These are phyloP conservation scores for Alternaria infectoria DNA, from an alignment of 2,329 filamentous ascomycete species.

Conservation along the genomic window DNA sequence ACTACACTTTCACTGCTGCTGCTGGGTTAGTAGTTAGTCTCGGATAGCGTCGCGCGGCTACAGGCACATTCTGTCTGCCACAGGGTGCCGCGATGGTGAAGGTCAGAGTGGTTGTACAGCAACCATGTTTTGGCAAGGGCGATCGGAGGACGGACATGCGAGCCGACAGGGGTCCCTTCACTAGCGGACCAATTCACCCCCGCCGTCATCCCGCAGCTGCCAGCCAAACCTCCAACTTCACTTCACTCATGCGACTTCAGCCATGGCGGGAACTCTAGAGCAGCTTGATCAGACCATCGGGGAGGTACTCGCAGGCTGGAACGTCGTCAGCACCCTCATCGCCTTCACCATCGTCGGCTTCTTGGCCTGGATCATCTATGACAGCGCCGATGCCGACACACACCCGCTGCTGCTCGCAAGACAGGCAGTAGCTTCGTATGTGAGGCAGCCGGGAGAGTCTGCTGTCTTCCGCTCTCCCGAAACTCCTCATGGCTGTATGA, in stretches of 20 bases:
- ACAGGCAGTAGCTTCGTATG: slow-evolving; percentile 77
- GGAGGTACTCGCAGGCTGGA: slow-evolving; percentile 78
- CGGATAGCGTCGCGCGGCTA: neutral
- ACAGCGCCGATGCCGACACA: slow-evolving; percentile 80
- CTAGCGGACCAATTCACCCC: slow-evolving; percentile 10
- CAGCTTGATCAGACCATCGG: slow-evolving; percentile 75
- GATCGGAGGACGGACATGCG: neutral
- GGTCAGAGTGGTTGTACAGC: slow-evolving; percentile 9
- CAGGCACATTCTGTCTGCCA: slow-evolving; percentile 4
- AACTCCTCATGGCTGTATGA: slow-evolving; percentile 74
- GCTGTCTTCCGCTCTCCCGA: slow-evolving; percentile 84
- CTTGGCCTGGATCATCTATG: slow-evolving; percentile 73
- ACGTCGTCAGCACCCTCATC: slow-evolving; percentile 77
- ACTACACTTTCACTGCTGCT: slow-evolving; percentile 11
- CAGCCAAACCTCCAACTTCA: neutral
- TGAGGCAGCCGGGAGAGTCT: slow-evolving; percentile 84
- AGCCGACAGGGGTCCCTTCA: slow-evolving; percentile 7
- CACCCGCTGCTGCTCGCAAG: slow-evolving; percentile 90
- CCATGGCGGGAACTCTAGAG: slow-evolving; percentile 60
- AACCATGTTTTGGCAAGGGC: slow-evolving; percentile 19
- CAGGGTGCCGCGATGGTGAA: neutral
- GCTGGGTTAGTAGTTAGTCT: slow-evolving; percentile 32
- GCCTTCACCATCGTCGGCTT: slow-evolving; percentile 70
- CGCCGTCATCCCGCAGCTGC: slow-evolving; percentile 14
- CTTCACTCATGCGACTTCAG: slow-evolving; percentile 11